Base-by-base conservation (phyloP, 306 rosid species). In the Trifolium fragiferum region DNA sequence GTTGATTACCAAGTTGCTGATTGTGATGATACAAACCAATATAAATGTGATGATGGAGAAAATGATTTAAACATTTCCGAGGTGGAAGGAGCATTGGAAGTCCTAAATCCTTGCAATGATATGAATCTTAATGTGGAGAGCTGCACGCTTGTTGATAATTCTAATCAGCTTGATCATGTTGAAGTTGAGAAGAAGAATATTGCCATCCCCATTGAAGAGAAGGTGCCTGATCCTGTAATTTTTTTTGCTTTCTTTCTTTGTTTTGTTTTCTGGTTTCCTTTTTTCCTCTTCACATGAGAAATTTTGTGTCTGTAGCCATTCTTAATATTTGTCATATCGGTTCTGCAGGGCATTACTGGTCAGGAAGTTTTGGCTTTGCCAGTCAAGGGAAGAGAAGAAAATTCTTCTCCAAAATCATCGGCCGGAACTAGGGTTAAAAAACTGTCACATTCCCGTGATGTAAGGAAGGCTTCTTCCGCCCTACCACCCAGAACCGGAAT, bases 331-430 rank as follows among this genome's bases (percentile, higher is more conserved):
- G 41, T 80, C 73, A 21, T 62, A 41, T 53, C 20, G 78, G 60
- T 82, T 51, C 55, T 80, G 87, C 90, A 87, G 96, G 82, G 75
- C 23, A 35, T 73, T 66, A 71, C 50, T 38, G 46, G 21, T 66
- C 25, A 43, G 73, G 78, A 86, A 67, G 76, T 73, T 82, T 38
- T 40, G 15, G 73, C 82, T 74, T 86, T 85, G 82, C 66, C 78
- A 14, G 77, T 79, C 72, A 66, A 78, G 75, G 80, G 62, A 82
- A 77, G 72, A 81, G 72, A 74, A 68, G 70, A 35, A 60, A 73
- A 72, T 46, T 84, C 83, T 62, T 81, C 88, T 65, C 62, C 82
- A 20, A 80, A 83, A 81, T 74, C 73, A 30, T 73, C 74, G 8
- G 51, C 83, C 47, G 75, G 66, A 73, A 69, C 78, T 37, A 65